These are phyloP conservation scores for Epithemia pelagica DNA, from an alignment of 108 stramenopile genomes.

Conservation along the genomic window DNA sequence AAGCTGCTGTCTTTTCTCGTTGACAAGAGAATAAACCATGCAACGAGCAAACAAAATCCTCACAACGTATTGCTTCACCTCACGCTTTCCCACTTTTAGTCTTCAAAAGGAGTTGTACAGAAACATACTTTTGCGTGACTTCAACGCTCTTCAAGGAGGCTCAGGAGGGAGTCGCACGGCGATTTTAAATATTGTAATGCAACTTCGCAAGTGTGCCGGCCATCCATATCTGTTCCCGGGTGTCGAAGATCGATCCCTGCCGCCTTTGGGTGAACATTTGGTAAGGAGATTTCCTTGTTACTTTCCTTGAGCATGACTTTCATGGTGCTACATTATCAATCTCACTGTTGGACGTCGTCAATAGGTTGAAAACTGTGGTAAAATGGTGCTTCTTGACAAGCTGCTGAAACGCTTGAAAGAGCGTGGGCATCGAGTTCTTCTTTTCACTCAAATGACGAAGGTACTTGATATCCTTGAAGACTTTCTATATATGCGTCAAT, in stretches of 20 bases:
- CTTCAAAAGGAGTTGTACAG: slow-evolving; percentile 94
- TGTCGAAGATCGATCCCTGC: slow-evolving; percentile 84
- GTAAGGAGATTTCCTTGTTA: slow-evolving; percentile 19
- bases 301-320: too few species aligned
- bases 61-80: too few species aligned
- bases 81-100: too few species aligned
- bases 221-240: slow-evolving; percentile 99
- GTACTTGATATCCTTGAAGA: slow-evolving; percentile 95
- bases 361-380: slow-evolving; percentile 64
- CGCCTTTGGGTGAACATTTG: slow-evolving; percentile 86
- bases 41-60: too few species aligned
- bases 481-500: slow-evolving; percentile 76
- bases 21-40: too few species aligned
- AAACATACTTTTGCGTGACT: slow-evolving; percentile 80
- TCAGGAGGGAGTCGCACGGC: slow-evolving; percentile 76
- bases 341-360: too few species aligned
- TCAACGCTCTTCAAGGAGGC: slow-evolving; percentile 69
- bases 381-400: slow-evolving; percentile 86
- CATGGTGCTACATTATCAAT: too few species aligned
- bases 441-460: slow-evolving; percentile 98
- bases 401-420: slow-evolving; percentile 78
- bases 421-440: slow-evolving; percentile 83
- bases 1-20: too few species aligned
- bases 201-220: slow-evolving; percentile 97
- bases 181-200: slow-evolving; percentile 95